Evolutionary conservation across 108 stramenopile species (phyloP), one percentile per base, ranked within the genome.

Genomic region (Poteriospumella lacustris): DNA sequence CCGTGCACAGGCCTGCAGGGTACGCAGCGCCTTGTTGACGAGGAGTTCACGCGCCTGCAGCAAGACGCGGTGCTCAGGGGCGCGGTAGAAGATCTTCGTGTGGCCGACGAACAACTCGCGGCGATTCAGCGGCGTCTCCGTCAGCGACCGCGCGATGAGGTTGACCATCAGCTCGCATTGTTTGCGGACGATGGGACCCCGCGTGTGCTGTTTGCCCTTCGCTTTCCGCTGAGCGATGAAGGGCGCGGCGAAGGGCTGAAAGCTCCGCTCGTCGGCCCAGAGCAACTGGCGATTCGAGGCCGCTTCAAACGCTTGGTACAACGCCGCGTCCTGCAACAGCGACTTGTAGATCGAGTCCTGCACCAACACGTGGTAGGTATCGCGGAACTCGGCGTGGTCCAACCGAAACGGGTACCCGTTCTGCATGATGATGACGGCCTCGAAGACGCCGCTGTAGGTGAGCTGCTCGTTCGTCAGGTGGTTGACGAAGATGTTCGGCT

Each of bases 401-500:
- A 42, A 73, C 42, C 70, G 70, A 73, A 73, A 73, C 26, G 76
- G 62, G 28, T 76, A 68, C 60, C 76, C 76, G 36, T 36, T 76
- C 62, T 82, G 68, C 68, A 42, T 73, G 34, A 82, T 82, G 12
- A 39, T 68, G 47, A 78, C 59, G 0, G 77, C 81, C 68, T 68
- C 64, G 39, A 82, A 67, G 12, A 78, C 68, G 28, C 81, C 81
- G 33, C 75, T 76, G 58, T 78, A 82, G 36, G 41, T 40, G 15
- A 82, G 81, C 40, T 82, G 81, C 52, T 68, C 64, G 2, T 59
- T 15, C 34, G 52, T 29, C 1, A 68, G 40, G n/a, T 9, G 1
- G 3, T 29, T 1, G 39, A 64, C 67, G 42, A 82, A 70, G 2
- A 39, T 39, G 58, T 28, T 31, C n/a, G 78, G 56, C 26, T 39